Conservation (phyloP, 352 stramenopile species). For the Pythium biforme region DNA sequence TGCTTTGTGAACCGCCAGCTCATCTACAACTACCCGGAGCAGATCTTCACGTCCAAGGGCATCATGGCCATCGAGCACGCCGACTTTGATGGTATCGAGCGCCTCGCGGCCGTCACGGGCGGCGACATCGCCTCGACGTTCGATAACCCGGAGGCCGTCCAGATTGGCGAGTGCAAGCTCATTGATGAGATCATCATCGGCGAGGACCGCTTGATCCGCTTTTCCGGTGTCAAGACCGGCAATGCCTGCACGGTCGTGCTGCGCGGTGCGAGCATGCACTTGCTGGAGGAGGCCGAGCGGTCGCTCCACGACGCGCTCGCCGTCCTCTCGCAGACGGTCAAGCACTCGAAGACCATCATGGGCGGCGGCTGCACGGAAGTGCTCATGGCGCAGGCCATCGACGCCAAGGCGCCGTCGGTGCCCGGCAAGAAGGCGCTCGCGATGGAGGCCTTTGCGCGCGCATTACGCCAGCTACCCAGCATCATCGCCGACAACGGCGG, state of each 20-base stretch:
- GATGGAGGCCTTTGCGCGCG: slow-evolving; percentile 97
- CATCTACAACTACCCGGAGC: slow-evolving; percentile 99
- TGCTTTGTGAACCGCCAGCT: slow-evolving; percentile 99
- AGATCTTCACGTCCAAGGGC: slow-evolving; percentile 97
- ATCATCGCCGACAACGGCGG: slow-evolving; percentile 99
- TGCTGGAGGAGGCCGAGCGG: slow-evolving; percentile 99
- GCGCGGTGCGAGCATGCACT: slow-evolving; percentile 92
- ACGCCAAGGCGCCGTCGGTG: slow-evolving; percentile 89
- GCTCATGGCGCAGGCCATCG: slow-evolving; percentile 94
- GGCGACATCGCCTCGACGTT: slow-evolving; percentile 97
- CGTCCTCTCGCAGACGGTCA: slow-evolving; percentile 97
- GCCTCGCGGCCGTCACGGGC: slow-evolving; percentile 95
- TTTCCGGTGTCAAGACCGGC: slow-evolving; percentile 96
- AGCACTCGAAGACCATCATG: slow-evolving; percentile 95
- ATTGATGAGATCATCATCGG: slow-evolving; percentile 99
- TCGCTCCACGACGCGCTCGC: slow-evolving; percentile 98
- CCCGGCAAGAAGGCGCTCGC: slow-evolving; percentile 97
- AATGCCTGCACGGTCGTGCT: slow-evolving; percentile 95
- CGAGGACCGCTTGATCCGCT: slow-evolving; percentile 96
- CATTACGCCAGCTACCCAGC: slow-evolving; percentile 95
- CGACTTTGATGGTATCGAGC: slow-evolving; percentile 99
- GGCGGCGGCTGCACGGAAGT: slow-evolving; percentile 97
- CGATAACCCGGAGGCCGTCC: slow-evolving; percentile 96
- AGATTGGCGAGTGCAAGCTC: slow-evolving; percentile 95
- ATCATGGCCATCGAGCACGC: slow-evolving; percentile 99